Conservation (phyloP, 495 filamentous ascomycete genomes). For the Usnea hakonensis region DNA sequence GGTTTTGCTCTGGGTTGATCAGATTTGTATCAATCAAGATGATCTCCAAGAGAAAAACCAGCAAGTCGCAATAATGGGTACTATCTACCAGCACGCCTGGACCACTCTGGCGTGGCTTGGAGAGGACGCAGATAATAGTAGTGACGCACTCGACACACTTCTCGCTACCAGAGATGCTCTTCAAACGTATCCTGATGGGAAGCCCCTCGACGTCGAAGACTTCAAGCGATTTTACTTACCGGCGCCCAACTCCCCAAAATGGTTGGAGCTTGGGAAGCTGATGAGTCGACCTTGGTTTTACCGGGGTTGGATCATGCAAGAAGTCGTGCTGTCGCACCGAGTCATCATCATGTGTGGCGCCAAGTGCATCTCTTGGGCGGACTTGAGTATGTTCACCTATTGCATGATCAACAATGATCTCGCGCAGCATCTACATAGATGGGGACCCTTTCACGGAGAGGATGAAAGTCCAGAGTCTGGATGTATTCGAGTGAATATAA, state of each 20-base stretch:
- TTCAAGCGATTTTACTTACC: slow-evolving; percentile 9
- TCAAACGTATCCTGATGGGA: background rate
- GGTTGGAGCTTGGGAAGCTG: slow-evolving; percentile 5
- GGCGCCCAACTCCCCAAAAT: background rate
- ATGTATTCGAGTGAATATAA: slow-evolving; percentile 5
- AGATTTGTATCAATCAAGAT: slow-evolving; percentile 33
- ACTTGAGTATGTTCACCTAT: slow-evolving; percentile 6
- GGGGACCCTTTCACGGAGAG: background rate
- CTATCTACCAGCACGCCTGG: slow-evolving; percentile 25
- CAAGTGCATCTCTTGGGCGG: slow-evolving; percentile 12
- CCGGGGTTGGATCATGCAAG: slow-evolving; percentile 21
- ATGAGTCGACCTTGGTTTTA: slow-evolving; percentile 19
- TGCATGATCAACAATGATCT: slow-evolving; percentile 2
- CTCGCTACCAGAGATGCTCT: background rate
- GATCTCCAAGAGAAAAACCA: slow-evolving; percentile 27
- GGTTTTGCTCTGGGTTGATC: slow-evolving; percentile 12
- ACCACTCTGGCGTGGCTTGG: slow-evolving; percentile 29
- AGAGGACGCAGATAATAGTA: slow-evolving; percentile 20
- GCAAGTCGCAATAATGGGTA: slow-evolving; percentile 29
- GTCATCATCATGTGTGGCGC: slow-evolving; percentile 16
- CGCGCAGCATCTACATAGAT: background rate
- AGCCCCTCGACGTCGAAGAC: background rate
- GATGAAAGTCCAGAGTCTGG: slow-evolving; percentile 1
- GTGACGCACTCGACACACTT: slow-evolving; percentile 2
- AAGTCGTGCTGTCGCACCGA: slow-evolving; percentile 14